These are phyloP conservation scores for Avena atlantica DNA, from an alignment of 176 grass and related monocot species.

Conservation along the genomic window DNA sequence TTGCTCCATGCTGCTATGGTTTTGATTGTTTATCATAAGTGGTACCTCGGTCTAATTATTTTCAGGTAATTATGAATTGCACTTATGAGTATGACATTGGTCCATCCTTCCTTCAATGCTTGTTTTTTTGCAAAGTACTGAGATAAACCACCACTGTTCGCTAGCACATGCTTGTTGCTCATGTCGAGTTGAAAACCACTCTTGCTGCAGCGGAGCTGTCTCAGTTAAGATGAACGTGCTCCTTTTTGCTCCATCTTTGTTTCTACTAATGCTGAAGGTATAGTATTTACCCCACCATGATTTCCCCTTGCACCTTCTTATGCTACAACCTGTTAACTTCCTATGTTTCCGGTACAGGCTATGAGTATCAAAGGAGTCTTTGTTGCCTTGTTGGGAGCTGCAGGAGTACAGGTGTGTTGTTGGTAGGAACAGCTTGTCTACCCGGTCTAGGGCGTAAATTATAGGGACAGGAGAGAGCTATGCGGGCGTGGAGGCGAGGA, in stretches of 20 bases:
- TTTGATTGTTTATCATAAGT: conserved; percentile 83
- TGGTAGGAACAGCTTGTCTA: too few relatives aligned
- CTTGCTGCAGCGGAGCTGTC: conserved; percentile 73
- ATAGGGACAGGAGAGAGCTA: too few relatives aligned
- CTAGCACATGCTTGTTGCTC: neutral
- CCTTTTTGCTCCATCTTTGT: conserved; percentile 87
- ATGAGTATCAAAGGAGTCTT: conserved; percentile 79
- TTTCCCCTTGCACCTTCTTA: conserved; percentile 38
- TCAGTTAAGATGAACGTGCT: conserved; percentile 99
- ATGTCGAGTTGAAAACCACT: neutral
- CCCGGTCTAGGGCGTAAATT: too few relatives aligned
- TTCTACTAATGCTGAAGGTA: conserved; percentile 95
- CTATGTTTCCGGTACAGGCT: conserved; percentile 49
- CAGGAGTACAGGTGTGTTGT: conserved; percentile 65
- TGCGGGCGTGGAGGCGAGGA: too few relatives aligned
- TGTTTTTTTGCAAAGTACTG: conserved; percentile 11
- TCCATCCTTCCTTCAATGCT: conserved; percentile 8
- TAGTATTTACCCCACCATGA: conserved; percentile 5
- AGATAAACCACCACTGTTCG: neutral
- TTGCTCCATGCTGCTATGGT: conserved; percentile 84
- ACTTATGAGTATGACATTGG: neutral
- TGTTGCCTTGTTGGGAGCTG: conserved; percentile 78
- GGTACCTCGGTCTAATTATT: conserved; percentile 85
- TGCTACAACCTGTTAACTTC: conserved; percentile 42
- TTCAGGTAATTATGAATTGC: conserved; percentile 68